Base-by-base conservation (phyloP, 2,329 filamentous ascomycete genomes). In the Apiospora arundinis region DNA sequence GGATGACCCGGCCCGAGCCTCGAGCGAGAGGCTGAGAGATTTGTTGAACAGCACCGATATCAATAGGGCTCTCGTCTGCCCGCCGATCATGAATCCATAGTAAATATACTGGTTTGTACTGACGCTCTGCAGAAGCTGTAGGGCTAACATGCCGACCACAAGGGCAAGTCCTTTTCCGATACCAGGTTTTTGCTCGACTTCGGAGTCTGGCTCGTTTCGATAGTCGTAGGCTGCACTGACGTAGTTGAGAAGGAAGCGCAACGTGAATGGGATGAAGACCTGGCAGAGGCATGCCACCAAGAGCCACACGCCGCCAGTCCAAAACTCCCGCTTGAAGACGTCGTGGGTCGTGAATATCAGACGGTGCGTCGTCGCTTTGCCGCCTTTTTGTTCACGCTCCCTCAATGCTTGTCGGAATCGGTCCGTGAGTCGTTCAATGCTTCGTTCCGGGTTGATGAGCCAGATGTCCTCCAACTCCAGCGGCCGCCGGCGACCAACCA, bases 1-100 rank as follows among this genome's bases (percentile, higher is more conserved):
- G n/a, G n/a, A n/a, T n/a, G n/a, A n/a, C 82, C 74, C 78, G 83
- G 76, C 80, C 83, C 79, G 60, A 37, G 60, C 60, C 32, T 32
- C 2, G 25, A 28, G 1, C 4, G 60, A 65, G 25, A 65, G 60
- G 4, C 32, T 14, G 8, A 65, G 32, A 4, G 60, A 32, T 21
- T 65, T 65, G 60, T 37, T 28, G 32, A 65, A 65, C 14, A 65
- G 2, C 1, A 65, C 60, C 2, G 60, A 9, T 16, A 65, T 65
- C 60, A 65, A 21, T 1, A 65, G n/a, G 18, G 60, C 60, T 14
- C 60, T 28, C 11, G n/a, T 8, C 32, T 65, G 60, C 9, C 23
- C 60, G 32, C 60, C 60, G 32, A 32, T 32, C 60, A 28, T 32
- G 23, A 32, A 12, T 4, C 60, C 60, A 12, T 65, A 14, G 60